phyloP scores from a whole-genome alignment of 108 stramenopile species.

The Ochromonas danica region DNA sequence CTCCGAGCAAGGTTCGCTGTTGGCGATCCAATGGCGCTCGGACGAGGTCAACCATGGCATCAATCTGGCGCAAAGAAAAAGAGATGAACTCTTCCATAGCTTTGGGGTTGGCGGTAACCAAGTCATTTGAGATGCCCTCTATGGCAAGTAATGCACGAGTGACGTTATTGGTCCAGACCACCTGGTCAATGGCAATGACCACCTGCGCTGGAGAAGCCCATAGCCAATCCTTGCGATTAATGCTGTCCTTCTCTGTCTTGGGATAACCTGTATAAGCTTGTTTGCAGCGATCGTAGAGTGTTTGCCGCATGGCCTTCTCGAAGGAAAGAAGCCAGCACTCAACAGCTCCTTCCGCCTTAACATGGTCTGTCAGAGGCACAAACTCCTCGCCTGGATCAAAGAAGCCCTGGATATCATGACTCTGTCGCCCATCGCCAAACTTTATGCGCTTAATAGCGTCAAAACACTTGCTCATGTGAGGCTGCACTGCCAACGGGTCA shows the following conservation, averaged over 20 bases:
- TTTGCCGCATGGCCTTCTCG: constrained; percentile 54
- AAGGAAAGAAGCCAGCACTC: constrained; percentile 55
- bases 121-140: not conserved
- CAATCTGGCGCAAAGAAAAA: constrained; percentile 56
- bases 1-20: constrained; percentile 59
- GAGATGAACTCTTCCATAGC: constrained; percentile 44
- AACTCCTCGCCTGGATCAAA: constrained; percentile 56
- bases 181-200: constrained; percentile 59
- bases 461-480: constrained; percentile 67
- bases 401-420: constrained; percentile 54
- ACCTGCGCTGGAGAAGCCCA: constrained; percentile 56
- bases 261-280: constrained; percentile 52
- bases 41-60: constrained; percentile 60
- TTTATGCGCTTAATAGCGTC: constrained; percentile 63
- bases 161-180: constrained; percentile 52
- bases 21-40: constrained; percentile 52
- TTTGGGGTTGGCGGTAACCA: not conserved
- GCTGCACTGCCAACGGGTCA: constrained; percentile 63
- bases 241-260: constrained; percentile 21
- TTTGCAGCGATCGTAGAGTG: constrained; percentile 50
- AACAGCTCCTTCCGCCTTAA: constrained; percentile 52
- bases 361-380: constrained; percentile 45
- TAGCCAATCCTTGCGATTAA: constrained; percentile 53
- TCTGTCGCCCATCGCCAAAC: constrained; percentile 46
- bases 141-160: constrained; percentile 43